phyloP scores from a whole-genome alignment of 805 yeast genomes.

The Lipomyces starkeyi region DNA sequence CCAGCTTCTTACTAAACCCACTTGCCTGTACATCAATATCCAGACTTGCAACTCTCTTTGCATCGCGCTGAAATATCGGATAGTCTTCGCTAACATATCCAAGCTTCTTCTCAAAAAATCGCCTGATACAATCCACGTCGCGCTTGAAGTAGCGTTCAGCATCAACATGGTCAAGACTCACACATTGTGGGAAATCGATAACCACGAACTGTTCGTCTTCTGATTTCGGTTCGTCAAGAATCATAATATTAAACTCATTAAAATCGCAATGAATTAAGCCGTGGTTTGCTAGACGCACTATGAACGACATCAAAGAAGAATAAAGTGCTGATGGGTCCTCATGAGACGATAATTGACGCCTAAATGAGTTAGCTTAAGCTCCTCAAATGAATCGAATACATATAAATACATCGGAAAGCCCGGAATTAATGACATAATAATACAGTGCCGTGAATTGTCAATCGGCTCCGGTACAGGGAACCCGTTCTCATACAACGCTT shows the following conservation, averaged over 20 bases:
- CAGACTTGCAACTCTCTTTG: slow-evolving; percentile 66
- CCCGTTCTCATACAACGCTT: slow-evolving; percentile 70
- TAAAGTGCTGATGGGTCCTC: slow-evolving; percentile 73
- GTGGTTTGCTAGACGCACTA: slow-evolving; percentile 78
- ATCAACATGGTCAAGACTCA: slow-evolving; percentile 87
- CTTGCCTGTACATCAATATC: slow-evolving; percentile 93
- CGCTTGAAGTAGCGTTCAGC: slow-evolving; percentile 87
- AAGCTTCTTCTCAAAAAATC: slow-evolving; percentile 80
- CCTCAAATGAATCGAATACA: neutral
- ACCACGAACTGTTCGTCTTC: slow-evolving; percentile 77
- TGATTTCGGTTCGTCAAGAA: slow-evolving; percentile 57
- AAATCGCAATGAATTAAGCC: slow-evolving; percentile 98
- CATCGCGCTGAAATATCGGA: slow-evolving; percentile 81
- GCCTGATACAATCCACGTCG: slow-evolving; percentile 88
- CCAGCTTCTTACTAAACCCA: slow-evolving; percentile 70
- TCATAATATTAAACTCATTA: slow-evolving; percentile 94
- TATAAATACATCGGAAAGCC: slow-evolving; percentile 33
- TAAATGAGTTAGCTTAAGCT: slow-evolving; percentile 3
- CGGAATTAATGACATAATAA: slow-evolving; percentile 83
- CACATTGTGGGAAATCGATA: slow-evolving; percentile 98
- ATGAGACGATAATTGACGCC: slow-evolving; percentile 70
- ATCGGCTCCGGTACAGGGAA: slow-evolving; percentile 88
- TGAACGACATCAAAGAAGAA: slow-evolving; percentile 83
- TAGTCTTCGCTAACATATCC: slow-evolving; percentile 79
- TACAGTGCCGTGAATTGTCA: slow-evolving; percentile 89